Evolutionary conservation across 2,329 filamentous ascomycete genomes (phyloP), one percentile per base, ranked within the genome.

Genomic region (Simplicillium sp.): DNA sequence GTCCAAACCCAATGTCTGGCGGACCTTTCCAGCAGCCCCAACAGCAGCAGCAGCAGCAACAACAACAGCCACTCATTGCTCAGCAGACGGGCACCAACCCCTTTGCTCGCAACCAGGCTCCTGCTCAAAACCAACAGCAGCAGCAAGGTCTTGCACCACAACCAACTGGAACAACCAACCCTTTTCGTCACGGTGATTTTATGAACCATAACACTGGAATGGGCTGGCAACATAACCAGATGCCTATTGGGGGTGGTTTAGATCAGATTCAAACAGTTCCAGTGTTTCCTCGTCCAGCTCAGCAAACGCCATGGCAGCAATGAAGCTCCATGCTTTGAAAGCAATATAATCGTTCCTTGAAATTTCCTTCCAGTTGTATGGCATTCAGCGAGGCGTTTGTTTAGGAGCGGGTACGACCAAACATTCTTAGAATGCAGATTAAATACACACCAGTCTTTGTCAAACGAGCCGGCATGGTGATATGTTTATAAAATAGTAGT

Each of bases 141-240:
- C 68, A 66, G 1, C 66, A 69, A 34, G 67, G 68, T 37, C 64
- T 92, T 5, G 73, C 74, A 40, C 78, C 87, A 2, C 87, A 90
- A 54, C 75, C 83, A 2, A 96, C 89, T 0, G 89, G 88, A 8
- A 87, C 78, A 54, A 96, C 89, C 2, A 98, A 98, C 54, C 92
- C 92, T 1, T 97, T 97, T 73, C 77, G 92, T 13, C 88, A 97
- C 56, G 87, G 84, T 36, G 80, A 82, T 4, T 94, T 96, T 59
- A 82, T 94, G 39, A 92, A 94, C 55, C 88, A 94, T 54, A 73
- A 80, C 47, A 94, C 88, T 0, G 89, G 90, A 1, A 73, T 86
- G 60, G 87, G 87, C 2, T 97, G 92, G 87, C 89, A 96, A 59
- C 75, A 82, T 47, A 77, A 77, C 45, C 80, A 82, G 49, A 78